These are phyloP conservation scores for Penicillium sp. DNA, from an alignment of 2,329 filamentous ascomycete species.

Conservation along the genomic window DNA sequence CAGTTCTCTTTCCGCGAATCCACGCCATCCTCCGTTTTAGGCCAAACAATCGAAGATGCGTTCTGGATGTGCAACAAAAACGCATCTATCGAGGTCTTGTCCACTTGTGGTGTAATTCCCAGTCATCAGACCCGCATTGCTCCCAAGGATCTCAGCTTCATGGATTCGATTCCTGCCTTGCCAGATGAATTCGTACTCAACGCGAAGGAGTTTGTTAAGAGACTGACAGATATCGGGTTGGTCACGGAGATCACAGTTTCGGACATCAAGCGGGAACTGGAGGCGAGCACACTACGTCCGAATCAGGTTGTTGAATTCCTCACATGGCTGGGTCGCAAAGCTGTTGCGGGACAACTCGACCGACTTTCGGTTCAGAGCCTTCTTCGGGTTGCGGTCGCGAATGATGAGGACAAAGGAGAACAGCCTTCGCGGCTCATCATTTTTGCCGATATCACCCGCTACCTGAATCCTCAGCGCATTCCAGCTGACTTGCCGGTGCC, in stretches of 20 bases:
- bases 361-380: conserved; percentile 60
- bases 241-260: conserved; percentile 81
- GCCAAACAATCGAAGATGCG: conserved; percentile 82
- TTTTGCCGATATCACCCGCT: conserved; percentile 68
- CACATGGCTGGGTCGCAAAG: conserved; percentile 72
- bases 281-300: conserved; percentile 72
- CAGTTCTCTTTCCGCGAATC: conserved; percentile 88
- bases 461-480: conserved; percentile 70
- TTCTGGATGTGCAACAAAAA: conserved; percentile 91
- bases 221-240: conserved; percentile 76
- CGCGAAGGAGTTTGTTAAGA: conserved; percentile 67
- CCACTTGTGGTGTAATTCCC: conserved; percentile 78
- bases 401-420: conserved; percentile 53
- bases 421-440: conserved; percentile 67
- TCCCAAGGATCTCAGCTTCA: conserved; percentile 67
- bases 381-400: conserved; percentile 63
- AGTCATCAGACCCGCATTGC: conserved; percentile 75
- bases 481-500: conserved; percentile 77
- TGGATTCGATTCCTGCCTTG: conserved; percentile 81
- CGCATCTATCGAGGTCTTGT: conserved; percentile 79
- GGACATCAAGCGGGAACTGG: conserved; percentile 79
- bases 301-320: conserved; percentile 77
- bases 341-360: conserved; percentile 68
- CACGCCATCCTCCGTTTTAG: conserved; percentile 77
- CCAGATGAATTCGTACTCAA: conserved; percentile 67